Percentiles rank a stretch among this genome's conserved stretches.
Conservation (phyloP, 768 basidiomycete species). For the Rubroboletus pulcherrimus region DNA sequence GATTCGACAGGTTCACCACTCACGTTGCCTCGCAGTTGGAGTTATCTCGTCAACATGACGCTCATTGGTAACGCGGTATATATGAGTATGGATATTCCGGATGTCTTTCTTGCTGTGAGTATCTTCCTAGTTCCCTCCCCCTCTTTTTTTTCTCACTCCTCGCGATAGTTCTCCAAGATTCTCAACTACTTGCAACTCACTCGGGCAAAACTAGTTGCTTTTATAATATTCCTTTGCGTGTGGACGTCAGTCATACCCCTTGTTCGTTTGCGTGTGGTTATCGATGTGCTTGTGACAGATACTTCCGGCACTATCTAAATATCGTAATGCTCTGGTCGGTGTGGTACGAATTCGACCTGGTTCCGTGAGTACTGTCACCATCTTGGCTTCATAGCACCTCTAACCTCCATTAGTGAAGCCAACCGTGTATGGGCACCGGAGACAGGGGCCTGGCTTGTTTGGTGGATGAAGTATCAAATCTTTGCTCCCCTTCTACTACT, state of each 20-base stretch:
- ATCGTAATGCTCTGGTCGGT: slow-evolving; percentile 84
- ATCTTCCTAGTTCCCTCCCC: background rate
- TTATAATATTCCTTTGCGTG: slow-evolving; percentile 58
- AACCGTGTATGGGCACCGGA: slow-evolving; percentile 55
- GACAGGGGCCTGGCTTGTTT: slow-evolving; percentile 63
- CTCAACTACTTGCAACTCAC: slow-evolving; percentile 81
- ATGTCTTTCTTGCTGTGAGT: slow-evolving; percentile 79
- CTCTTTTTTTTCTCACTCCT: background rate
- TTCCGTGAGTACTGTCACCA: slow-evolving; percentile 55
- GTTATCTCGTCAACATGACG: slow-evolving; percentile 76
- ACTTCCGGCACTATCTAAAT: slow-evolving; percentile 93
- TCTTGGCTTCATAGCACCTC: background rate
- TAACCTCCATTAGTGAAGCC: slow-evolving; percentile 40
- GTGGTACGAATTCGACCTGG: slow-evolving; percentile 69
- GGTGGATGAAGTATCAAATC: slow-evolving; percentile 83
- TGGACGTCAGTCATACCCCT: slow-evolving; percentile 67
- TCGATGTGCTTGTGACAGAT: slow-evolving; percentile 42
- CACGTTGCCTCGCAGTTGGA: slow-evolving; percentile 55
- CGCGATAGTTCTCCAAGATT: slow-evolving; percentile 69
- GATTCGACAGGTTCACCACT: background rate
- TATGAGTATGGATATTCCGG: slow-evolving; percentile 96
- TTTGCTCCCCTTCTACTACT: slow-evolving; percentile 71
- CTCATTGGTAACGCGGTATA: slow-evolving; percentile 88
- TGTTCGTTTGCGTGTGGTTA: background rate
- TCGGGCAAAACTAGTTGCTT: slow-evolving; percentile 57